phyloP scores from a whole-genome alignment of 345 rosid genomes.

The Syzygium grande region DNA sequence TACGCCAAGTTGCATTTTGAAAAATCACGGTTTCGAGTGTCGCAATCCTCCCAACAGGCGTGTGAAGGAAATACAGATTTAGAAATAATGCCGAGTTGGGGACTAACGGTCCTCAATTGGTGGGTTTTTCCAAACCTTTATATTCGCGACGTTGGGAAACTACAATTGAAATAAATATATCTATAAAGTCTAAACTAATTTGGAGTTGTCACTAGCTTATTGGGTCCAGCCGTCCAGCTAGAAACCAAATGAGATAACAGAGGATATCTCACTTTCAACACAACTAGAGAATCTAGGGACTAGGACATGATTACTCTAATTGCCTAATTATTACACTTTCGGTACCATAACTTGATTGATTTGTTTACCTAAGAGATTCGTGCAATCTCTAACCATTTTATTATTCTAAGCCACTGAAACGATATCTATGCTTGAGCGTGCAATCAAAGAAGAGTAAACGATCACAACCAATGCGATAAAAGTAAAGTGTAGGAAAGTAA shows the following conservation, averaged over 20 bases:
- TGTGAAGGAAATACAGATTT: fast-evolving
- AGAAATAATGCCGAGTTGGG: background rate
- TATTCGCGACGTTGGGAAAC: fast-evolving
- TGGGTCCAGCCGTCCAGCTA: fast-evolving
- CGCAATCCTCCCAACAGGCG: fast-evolving
- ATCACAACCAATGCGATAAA: background rate
- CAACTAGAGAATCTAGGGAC: no score
- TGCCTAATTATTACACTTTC: background rate
- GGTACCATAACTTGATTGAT: background rate
- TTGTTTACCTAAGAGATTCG: background rate
- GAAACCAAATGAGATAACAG: background rate
- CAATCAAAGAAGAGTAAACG: background rate
- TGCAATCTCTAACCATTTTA: background rate
- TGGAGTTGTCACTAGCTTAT: fast-evolving
- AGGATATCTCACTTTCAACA: background rate
- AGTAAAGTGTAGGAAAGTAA: background rate
- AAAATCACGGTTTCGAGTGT: fast-evolving
- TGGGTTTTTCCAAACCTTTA: background rate
- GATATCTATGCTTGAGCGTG: background rate
- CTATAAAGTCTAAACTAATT: background rate
- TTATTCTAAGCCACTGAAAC: background rate
- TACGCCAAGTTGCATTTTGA: background rate
- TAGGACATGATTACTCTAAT: background rate
- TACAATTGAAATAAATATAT: background rate
- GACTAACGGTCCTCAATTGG: fast-evolving